Base-by-base conservation (phyloP, 1,139 yeast species). In the Saccharomyces uvarum region DNA sequence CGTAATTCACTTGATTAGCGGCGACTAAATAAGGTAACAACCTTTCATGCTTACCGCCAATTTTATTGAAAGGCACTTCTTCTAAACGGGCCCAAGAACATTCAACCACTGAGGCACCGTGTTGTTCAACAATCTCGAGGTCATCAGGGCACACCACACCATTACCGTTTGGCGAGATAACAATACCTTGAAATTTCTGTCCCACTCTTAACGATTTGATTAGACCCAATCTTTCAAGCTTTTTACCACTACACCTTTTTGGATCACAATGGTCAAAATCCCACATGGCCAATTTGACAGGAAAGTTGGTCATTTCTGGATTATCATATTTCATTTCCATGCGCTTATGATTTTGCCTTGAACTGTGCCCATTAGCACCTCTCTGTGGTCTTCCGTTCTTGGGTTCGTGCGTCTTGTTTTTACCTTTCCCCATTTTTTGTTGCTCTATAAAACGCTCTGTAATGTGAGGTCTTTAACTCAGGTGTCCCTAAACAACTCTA, bases 231-330 rank as follows among this genome's bases (percentile, higher is more conserved):
- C 99, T 76, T 67, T 89, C 97, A 42, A 93, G 76, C 69, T 91
- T 93, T 74, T 93, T 93, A 26, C 99, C 99, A 60, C 96, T 86
- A 68, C 99, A 93, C 68, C 98, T 78, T 69, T 95, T 95, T 2
- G 99, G 99, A 71, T 93, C 99, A 73, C 99, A 93, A 70, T 93
- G 99, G 63, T 91, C 96, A 68, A 95, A 93, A 71, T 93, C 93
- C 97, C 95, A 87, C 95, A 87, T 87, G 9, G 91, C 93, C 44
- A 86, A 65, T 65, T 85, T 85, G 26, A 85, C 80, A 1, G 90
- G 93, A 62, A 84, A 84, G 50, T 76, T 83, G 4, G n/a, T 29
- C 49, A 80, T 72, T 1, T 81, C 80, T 5, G 58, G 57, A 1
- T 41, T 61, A 16, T 61, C 61, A 52, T 69, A 71, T 51, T 66